Evolutionary conservation across 2,329 filamentous ascomycete genomes (phyloP).

Genomic region (Nemania sp.): DNA sequence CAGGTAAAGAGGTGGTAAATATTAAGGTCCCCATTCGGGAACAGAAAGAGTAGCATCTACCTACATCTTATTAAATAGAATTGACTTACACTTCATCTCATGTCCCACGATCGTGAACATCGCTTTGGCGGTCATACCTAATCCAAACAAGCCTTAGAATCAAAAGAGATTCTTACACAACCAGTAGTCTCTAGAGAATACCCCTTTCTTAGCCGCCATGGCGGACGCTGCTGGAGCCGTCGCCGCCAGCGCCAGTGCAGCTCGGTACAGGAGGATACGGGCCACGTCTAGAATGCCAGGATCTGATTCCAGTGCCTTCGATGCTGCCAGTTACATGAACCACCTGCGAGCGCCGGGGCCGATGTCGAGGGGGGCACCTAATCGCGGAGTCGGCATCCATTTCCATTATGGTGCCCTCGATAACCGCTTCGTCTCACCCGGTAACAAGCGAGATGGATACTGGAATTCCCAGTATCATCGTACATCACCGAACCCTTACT

Average conservation of each 20-base stretch:
- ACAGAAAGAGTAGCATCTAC: too few relatives aligned
- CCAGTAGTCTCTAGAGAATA: too few relatives aligned
- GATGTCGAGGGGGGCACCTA: neutral
- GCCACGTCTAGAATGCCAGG: neutral
- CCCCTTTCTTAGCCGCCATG: slow-evolving; percentile 1
- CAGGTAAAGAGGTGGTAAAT: too few relatives aligned
- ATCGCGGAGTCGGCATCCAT: slow-evolving; percentile 14
- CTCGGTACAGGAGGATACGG: slow-evolving; percentile 3
- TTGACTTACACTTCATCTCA: neutral
- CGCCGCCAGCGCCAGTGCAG: slow-evolving; percentile 1
- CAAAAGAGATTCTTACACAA: too few relatives aligned
- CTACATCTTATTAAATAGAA: too few relatives aligned
- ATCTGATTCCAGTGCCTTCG: neutral
- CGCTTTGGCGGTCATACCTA: too few relatives aligned
- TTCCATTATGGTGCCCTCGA: too few relatives aligned
- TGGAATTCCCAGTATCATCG: neutral
- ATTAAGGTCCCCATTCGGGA: too few relatives aligned
- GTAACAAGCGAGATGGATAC: neutral
- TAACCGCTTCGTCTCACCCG: too few relatives aligned
- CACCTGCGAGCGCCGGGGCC: slow-evolving; percentile 13
- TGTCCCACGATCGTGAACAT: neutral
- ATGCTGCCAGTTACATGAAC: slow-evolving; percentile 24
- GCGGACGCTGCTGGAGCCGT: slow-evolving; percentile 1
- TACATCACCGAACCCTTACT: neutral
- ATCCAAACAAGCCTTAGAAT: neutral